Evolutionary conservation across 2,329 filamentous ascomycete genomes (phyloP).

Genomic region (Talaromyces marneffei): DNA sequence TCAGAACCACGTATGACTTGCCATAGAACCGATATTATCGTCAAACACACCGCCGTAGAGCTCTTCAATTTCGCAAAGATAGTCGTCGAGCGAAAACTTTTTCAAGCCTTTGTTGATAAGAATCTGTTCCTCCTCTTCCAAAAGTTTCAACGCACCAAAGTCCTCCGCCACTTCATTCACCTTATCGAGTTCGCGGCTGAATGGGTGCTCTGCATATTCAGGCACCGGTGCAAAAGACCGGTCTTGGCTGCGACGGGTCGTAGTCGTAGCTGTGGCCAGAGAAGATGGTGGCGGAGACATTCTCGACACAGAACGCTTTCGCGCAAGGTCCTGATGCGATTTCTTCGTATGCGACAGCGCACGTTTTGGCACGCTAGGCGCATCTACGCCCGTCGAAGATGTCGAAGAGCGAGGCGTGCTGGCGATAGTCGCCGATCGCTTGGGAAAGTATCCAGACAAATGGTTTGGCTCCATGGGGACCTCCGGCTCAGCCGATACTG

Average conservation of each 20-base stretch:
- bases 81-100: conserved; percentile 74
- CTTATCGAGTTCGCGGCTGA: conserved; percentile 83
- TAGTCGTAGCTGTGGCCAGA: conserved; percentile 26
- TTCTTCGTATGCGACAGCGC: conserved; percentile 86
- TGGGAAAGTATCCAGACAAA: conserved; percentile 58
- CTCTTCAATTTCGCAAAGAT: conserved; percentile 71
- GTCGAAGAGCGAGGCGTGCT: conserved; percentile 47
- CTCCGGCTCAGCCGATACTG: conserved; percentile 37
- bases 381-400: conserved; percentile 43
- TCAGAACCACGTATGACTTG: conserved; percentile 38
- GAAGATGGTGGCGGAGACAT: conserved; percentile 38
- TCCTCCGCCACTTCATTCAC: conserved; percentile 92
- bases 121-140: conserved; percentile 68
- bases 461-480: conserved; percentile 47
- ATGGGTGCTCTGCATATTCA: conserved; percentile 58
- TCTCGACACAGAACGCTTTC: conserved; percentile 59
- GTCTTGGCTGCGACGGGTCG: conserved; percentile 26
- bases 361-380: conserved; percentile 68
- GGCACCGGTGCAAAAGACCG: conserved; percentile 34
- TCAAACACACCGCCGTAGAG: conserved; percentile 60
- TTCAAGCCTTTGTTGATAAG: conserved; percentile 64
- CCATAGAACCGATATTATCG: conserved; percentile 33
- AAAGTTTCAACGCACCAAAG: conserved; percentile 58
- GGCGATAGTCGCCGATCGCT: conserved; percentile 62
- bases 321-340: conserved; percentile 68